These are phyloP conservation scores for Petrea volubilis DNA, from an alignment of 257 asterid species.

Conservation along the genomic window DNA sequence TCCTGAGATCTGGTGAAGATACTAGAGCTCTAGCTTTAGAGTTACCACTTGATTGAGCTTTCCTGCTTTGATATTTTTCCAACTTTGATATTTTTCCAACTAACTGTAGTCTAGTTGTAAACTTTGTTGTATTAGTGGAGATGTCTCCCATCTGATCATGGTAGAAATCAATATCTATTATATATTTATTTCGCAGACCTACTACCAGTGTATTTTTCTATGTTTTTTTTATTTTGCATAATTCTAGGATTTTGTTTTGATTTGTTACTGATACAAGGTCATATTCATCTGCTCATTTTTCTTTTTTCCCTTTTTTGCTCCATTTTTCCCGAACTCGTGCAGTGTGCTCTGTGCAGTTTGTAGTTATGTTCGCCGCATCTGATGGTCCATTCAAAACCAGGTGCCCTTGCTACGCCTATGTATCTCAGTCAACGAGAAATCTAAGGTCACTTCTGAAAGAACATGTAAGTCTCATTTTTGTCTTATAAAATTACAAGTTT, in stretches of 20 bases:
- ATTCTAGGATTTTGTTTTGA: constrained; percentile 11
- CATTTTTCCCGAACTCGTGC: constrained; percentile 33
- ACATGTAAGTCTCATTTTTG: constrained; percentile 56
- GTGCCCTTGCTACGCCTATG: constrained; percentile 65
- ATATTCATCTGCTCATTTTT: constrained; percentile 20
- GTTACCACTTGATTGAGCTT: not conserved
- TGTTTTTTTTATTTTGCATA: constrained; percentile 8
- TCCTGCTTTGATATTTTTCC: too few species aligned
- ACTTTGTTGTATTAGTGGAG: not conserved
- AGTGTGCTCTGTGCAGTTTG: constrained; percentile 83
- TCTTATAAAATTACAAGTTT: constrained; percentile 8
- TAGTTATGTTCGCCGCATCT: constrained; percentile 74
- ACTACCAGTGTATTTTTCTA: not conserved
- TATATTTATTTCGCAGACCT: not conserved
- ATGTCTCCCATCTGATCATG: constrained; percentile 5
- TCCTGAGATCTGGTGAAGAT: constrained; percentile 5
- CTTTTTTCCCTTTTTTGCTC: not conserved
- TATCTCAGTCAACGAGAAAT: constrained; percentile 88
- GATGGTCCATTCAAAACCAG: constrained; percentile 44
- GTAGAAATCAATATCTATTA: not conserved
- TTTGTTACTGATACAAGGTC: not conserved
- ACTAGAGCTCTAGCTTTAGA: not conserved
- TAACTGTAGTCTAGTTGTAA: not conserved
- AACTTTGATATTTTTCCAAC: not conserved
- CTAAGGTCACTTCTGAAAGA: constrained; percentile 83